phyloP scores from a whole-genome alignment of 768 basidiomycete species.

The Dioszegia hungarica region DNA sequence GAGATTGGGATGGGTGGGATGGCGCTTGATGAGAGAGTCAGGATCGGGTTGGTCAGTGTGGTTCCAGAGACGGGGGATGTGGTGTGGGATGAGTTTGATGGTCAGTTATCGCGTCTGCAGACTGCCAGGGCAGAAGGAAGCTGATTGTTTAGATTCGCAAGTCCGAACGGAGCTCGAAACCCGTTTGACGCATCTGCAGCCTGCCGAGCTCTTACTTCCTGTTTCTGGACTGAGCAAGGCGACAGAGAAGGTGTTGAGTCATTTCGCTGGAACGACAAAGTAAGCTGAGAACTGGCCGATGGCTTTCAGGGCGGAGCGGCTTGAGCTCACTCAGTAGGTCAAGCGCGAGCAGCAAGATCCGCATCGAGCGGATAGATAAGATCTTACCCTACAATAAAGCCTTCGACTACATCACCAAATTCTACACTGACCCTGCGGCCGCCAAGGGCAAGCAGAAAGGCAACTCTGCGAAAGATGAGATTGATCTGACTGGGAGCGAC shows the following conservation, averaged over 20 bases:
- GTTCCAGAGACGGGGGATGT: slow-evolving; percentile 88
- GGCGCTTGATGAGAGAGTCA: slow-evolving; percentile 53
- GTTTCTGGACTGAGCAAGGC: slow-evolving; percentile 59
- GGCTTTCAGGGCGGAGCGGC: no score
- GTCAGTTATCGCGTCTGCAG: slow-evolving; percentile 47
- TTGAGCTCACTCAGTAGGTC: slow-evolving; percentile 9
- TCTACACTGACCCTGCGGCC: slow-evolving; percentile 15
- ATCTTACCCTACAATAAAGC: slow-evolving; percentile 63
- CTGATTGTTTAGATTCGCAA: slow-evolving; percentile 59
- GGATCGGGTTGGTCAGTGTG: slow-evolving; percentile 69
- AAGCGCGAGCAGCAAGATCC: slow-evolving; percentile 43
- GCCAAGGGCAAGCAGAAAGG: slow-evolving; percentile 2
- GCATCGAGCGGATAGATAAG: slow-evolving; percentile 61
- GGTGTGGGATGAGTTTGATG: slow-evolving; percentile 85
- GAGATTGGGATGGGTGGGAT: slow-evolving; percentile 55
- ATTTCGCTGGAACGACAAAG: slow-evolving; percentile 59
- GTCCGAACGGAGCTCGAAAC: slow-evolving; percentile 91
- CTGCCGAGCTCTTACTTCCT: slow-evolving; percentile 73
- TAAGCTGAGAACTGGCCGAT: slow-evolving; percentile 40
- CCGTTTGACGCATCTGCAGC: slow-evolving; percentile 74
- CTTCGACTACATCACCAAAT: slow-evolving; percentile 53
- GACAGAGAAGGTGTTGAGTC: slow-evolving; percentile 69
- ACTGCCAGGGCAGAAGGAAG: slow-evolving; percentile 1
- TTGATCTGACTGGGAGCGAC: slow-evolving; percentile 18
- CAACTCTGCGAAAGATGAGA: not conserved